These are phyloP conservation scores for Jatropha podagrica DNA, from an alignment of 441 rosid species.

Conservation along the genomic window DNA sequence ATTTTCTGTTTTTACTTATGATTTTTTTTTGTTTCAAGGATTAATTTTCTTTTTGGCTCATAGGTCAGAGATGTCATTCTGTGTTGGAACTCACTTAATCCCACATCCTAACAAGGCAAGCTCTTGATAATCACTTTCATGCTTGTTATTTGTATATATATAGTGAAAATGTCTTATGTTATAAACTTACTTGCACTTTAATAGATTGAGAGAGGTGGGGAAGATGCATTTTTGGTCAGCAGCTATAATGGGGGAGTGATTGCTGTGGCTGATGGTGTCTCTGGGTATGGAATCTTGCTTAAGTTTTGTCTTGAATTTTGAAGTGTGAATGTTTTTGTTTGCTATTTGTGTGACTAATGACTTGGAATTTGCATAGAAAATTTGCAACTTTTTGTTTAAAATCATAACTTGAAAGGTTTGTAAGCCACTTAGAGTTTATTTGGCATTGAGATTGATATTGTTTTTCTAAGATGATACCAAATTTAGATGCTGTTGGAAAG, in stretches of 20 bases:
- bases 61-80: constrained; percentile 52
- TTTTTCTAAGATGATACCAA: too few species aligned
- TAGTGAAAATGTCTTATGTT: neutral
- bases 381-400: neutral
- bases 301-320: neutral
- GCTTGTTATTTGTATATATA: too few species aligned
- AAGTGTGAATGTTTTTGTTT: neutral
- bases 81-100: constrained; percentile 66
- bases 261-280: constrained; percentile 96
- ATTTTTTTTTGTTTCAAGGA: neutral
- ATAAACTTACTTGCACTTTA: neutral
- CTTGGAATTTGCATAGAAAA: neutral
- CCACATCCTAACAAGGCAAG: constrained; percentile 88
- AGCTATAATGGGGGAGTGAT: constrained; percentile 70
- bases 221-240: constrained; percentile 85
- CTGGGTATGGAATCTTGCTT: constrained; percentile 47
- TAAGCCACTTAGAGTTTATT: too few species aligned
- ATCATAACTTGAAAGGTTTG: neutral
- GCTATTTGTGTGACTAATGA: neutral
- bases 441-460: too few species aligned
- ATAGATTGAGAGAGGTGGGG: constrained; percentile 88
- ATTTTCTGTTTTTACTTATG: neutral
- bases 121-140: neutral
- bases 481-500: too few species aligned
- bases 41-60: neutral